phyloP scores from a whole-genome alignment of 2,329 filamentous ascomycete species.

The Alternaria sp. region DNA sequence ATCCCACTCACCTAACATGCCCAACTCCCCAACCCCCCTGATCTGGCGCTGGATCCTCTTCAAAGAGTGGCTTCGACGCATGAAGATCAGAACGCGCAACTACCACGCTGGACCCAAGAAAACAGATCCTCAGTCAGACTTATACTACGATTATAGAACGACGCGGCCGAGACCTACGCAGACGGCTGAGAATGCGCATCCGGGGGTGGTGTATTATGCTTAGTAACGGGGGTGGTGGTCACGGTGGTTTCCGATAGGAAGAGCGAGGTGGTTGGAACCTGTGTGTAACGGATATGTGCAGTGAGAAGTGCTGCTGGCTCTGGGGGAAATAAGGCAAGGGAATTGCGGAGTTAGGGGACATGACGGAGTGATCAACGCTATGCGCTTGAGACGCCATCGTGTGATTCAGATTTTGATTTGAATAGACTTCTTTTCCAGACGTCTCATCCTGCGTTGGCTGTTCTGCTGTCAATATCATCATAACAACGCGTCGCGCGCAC shows the following conservation, averaged over 20 bases:
- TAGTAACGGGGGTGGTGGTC: background rate
- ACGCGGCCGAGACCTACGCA: background rate
- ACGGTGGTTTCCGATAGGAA: background rate
- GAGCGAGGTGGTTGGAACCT: background rate
- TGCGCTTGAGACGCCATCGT: background rate
- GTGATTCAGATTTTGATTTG: background rate
- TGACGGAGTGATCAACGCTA: background rate
- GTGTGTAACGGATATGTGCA: background rate
- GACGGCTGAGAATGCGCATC: background rate
- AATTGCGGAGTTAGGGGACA: background rate
- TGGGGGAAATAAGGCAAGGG: background rate
- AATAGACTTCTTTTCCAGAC: background rate
- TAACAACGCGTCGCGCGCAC: background rate
- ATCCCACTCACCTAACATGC: background rate
- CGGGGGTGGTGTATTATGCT: background rate
- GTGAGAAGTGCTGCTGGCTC: background rate
- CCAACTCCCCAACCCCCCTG: background rate
- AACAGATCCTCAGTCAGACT: background rate
- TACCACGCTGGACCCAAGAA: conserved; percentile 1
- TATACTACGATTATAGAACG: conserved; percentile 8
- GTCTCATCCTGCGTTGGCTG: background rate
- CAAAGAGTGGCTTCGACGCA: conserved; percentile 2
- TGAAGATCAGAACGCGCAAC: background rate
- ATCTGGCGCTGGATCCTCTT: background rate
- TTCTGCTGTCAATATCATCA: background rate